Base-by-base conservation (phyloP, 345 rosid species). In the Kandelia obovata region DNA sequence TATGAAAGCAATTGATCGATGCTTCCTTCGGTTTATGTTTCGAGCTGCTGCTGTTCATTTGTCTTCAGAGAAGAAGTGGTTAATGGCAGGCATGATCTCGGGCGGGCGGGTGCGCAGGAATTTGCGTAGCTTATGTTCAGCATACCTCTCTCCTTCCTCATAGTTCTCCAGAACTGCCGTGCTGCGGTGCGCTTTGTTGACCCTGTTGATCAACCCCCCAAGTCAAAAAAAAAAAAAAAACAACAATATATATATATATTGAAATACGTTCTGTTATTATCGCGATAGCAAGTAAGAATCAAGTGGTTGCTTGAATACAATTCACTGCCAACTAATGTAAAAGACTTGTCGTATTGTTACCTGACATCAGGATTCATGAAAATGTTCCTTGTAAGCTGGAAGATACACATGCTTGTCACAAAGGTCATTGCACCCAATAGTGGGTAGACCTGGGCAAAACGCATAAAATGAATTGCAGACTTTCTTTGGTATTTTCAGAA, bases 11-110 rank as follows among this genome's bases (percentile, higher is more conserved):
- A 6, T 35, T 35, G 9, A 35, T 35, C 39, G 10, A 35, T 35
- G 11, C 39, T 35, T 35, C 39, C 7, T 35, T 7, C 1, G 39
- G 39, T 35, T 35, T 7, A 35, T 5, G 1, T 35, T 35, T 6
- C 9, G 9, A 35, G 39, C 39, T 5, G 15, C 13, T 9, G 46
- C 13, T 10, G 46, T 10, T 39, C 13, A 39, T 39, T 39, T 10
- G 46, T 39, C 46, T 2, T 39, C 13, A 10, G 96, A 78, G 86
- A 92, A 92, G 81, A 87, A 88, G 56, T 69, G 78, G 69, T 88
- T 87, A 77, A 90, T 66, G 62, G 90, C 1, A 39, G 96, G 92
- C 91, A 92, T 87, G 75, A 92, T 35, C 79, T 92, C 79, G 0
- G 98, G 88, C 1, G 78, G 79, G 7, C 89, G 87, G 6, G 87